These are phyloP conservation scores for Synchytrium microbalum DNA, from an alignment of 371 early-diverging fungal genomes.

Conservation along the genomic window DNA sequence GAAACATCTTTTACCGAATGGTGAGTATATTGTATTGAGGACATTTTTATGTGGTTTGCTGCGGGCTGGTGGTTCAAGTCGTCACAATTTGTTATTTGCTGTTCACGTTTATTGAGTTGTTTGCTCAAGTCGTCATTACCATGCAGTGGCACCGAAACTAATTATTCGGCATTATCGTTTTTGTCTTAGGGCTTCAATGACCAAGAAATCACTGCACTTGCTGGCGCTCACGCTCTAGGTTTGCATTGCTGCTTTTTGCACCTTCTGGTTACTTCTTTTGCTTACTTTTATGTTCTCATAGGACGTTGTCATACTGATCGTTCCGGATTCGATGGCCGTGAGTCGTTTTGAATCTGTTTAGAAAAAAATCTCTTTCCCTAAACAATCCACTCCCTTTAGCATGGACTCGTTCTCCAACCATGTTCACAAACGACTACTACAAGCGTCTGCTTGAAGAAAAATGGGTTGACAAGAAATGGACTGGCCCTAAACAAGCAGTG, in stretches of 20 bases:
- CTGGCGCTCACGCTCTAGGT: constrained; percentile 94
- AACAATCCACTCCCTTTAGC: constrained; percentile 10
- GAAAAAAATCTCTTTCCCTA: constrained; percentile 5
- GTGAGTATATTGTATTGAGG: too few relatives aligned
- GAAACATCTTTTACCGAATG: constrained; percentile 88
- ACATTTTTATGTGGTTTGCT: too few relatives aligned
- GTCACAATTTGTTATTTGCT: too few relatives aligned
- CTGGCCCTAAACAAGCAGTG: constrained; percentile 78
- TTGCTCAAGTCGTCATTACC: too few relatives aligned
- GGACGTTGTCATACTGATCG: constrained; percentile 87
- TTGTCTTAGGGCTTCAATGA: constrained; percentile 64
- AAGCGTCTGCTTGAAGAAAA: constrained; percentile 64
- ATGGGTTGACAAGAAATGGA: constrained; percentile 76
- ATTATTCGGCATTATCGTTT: too few relatives aligned
- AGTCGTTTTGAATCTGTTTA: constrained; percentile 5
- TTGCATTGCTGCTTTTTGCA: not conserved
- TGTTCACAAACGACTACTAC: constrained; percentile 84
- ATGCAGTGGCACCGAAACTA: too few relatives aligned
- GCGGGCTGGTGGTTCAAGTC: too few relatives aligned
- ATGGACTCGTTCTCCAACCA: constrained; percentile 80
- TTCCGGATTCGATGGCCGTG: constrained; percentile 77
- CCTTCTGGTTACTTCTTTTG: not conserved
- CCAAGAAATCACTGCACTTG: constrained; percentile 87
- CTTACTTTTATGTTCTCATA: constrained; percentile 2
- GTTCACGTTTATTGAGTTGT: too few relatives aligned